Evolutionary conservation across 2,329 filamentous ascomycete species (phyloP), one percentile per base, ranked within the genome.

Genomic region (Sporothrix globosa): DNA sequence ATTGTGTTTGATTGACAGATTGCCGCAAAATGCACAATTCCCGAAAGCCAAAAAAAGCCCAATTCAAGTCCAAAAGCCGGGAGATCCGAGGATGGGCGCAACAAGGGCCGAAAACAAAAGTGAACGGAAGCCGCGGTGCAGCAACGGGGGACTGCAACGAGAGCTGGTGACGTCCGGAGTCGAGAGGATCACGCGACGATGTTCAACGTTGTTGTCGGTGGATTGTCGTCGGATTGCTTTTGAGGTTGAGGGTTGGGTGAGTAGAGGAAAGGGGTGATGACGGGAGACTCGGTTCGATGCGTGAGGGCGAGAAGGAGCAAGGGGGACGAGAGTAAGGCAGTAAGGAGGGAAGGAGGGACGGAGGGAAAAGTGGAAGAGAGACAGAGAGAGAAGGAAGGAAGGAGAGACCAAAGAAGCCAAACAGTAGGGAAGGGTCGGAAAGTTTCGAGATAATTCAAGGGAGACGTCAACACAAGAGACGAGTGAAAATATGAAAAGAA

Each of bases 201-300:
- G 44, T 17, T 27, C 7, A 34, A n/a, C 34, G 17, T 7, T 21
- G 52, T 30, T 10, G 39, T 30, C 21, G 41, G 44, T 19, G 24
- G 5, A 4, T 24, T 30, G 58, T 63, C 58, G 58, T 50, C 41
- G 39, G 41, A 44, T 17, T 44, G 41, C 17, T 44, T 44, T 44
- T 44, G 41, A 41, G 19, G 34, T 44, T 44, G 41, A 41, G 19
- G 34, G 56, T 21, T 41, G 30, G 54, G 27, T 58, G 7, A 39
- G 30, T 6, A 13, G 56, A 13, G 6, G 17, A 41, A 60, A 60
- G 56, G 56, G 56, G 34, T 60, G 30, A 34, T 19, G 30, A 41
- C 24, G 34, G n/a, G n/a, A 14, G 58, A 52, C 46, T n/a, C 63
- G 24, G 63, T 50, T 67, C 50, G 65, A 67, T 53, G 65, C 48